phyloP scores from a whole-genome alignment of 192 early-diverging fungal genomes.

The Neocallimastix lanati region DNA sequence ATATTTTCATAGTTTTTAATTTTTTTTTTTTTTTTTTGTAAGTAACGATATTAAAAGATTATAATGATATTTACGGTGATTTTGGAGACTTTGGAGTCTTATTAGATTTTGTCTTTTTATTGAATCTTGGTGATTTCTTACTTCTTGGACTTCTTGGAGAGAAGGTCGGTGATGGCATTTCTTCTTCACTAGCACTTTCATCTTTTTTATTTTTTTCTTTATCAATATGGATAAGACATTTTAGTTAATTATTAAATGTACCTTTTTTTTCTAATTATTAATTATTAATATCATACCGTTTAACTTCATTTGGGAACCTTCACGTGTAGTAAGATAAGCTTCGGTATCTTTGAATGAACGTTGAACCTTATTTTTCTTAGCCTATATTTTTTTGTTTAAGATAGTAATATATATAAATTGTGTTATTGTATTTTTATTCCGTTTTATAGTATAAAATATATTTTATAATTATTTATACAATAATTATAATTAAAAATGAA shows the following conservation, averaged over 20 bases:
- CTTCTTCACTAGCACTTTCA: not conserved
- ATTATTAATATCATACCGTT: too few relatives aligned
- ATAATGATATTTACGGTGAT: not conserved
- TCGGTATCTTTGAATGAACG: not conserved
- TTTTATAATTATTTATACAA: too few relatives aligned
- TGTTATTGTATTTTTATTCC: too few relatives aligned
- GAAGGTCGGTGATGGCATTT: not conserved
- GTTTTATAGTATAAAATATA: too few relatives aligned
- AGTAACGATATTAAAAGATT: too few relatives aligned
- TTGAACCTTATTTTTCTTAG: not conserved
- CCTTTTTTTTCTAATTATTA: too few relatives aligned
- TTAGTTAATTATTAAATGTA: too few relatives aligned
- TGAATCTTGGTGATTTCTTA: not conserved
- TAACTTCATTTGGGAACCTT: not conserved
- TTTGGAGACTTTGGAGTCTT: not conserved
- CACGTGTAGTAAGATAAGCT: not conserved
- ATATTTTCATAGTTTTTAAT: not conserved
- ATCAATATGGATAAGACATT: too few relatives aligned
- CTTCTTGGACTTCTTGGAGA: not conserved
- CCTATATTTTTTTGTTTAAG: not conserved
- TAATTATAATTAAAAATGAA: too few relatives aligned
- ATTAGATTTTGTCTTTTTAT: not conserved
- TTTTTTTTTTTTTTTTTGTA: not conserved
- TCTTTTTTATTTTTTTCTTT: not conserved
- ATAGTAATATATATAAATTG: too few relatives aligned